Evolutionary conservation across 805 yeast species (phyloP).

Genomic region (Metschnikowia santaceciliae): DNA sequence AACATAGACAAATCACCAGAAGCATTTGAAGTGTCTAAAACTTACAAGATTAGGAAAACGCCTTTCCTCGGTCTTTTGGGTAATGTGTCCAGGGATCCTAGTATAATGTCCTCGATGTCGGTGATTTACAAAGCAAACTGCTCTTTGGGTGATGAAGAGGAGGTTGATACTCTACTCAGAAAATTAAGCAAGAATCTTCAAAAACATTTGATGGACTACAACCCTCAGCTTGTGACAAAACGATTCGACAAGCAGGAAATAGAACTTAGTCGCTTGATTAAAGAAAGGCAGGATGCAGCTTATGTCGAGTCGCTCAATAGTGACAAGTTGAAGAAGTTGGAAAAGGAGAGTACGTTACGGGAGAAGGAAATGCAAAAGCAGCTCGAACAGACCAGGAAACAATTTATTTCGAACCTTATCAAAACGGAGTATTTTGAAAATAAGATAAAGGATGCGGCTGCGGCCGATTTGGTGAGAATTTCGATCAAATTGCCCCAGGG

Average conservation of each 20-base stretch:
- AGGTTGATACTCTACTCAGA: conserved; percentile 7
- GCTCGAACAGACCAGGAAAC: conserved; percentile 12
- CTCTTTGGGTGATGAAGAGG: conserved; percentile 19
- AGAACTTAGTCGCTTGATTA: conserved; percentile 35
- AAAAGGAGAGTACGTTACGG: conserved; percentile 28
- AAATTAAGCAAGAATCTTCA: conserved; percentile 24
- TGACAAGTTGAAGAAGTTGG: conserved; percentile 52
- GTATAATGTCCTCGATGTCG: conserved; percentile 38
- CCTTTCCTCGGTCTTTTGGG: conserved; percentile 39
- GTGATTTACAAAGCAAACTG: conserved; percentile 32
- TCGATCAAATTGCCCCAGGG: conserved; percentile 58
- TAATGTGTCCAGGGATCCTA: conserved; percentile 34
- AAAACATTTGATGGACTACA: conserved; percentile 26
- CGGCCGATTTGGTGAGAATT: conserved; percentile 26
- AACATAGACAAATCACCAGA: conserved; percentile 34
- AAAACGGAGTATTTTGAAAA: conserved; percentile 13
- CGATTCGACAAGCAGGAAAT: conserved; percentile 39
- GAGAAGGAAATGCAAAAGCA: conserved; percentile 9
- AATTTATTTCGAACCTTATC: conserved; percentile 19
- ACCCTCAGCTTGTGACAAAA: conserved; percentile 37
- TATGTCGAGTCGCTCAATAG: conserved; percentile 38
- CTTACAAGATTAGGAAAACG: conserved; percentile 25
- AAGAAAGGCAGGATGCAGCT: conserved; percentile 42
- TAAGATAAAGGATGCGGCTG: conserved; percentile 4
- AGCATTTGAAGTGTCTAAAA: conserved; percentile 33